A percentile compares a stretch with the other conserved stretches of the same genome.
These are phyloP conservation scores for Discostella pseudostelligera DNA, from an alignment of 108 stramenopile species.

Conservation along the genomic window DNA sequence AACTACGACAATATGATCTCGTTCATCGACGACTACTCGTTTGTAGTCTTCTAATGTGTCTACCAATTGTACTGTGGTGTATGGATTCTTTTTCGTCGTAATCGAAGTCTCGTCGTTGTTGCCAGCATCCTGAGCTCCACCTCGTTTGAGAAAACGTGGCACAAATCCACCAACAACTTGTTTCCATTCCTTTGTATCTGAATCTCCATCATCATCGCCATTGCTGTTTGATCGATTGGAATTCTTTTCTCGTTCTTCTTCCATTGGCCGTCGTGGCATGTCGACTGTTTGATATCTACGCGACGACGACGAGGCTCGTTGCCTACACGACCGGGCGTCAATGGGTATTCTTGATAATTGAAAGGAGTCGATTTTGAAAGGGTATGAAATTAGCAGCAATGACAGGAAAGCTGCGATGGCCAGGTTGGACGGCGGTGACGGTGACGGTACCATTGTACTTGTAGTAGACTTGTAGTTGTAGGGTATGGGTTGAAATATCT, in stretches of 20 bases:
- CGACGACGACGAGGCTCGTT: no score
- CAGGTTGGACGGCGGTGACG: no score
- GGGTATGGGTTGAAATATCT: no score
- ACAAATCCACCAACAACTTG: constrained; percentile 46
- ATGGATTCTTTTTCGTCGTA: neutral
- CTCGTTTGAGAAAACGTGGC: constrained; percentile 43
- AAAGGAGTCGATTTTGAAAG: neutral
- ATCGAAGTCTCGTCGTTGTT: neutral
- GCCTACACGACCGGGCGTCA: neutral
- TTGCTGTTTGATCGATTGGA: constrained; percentile 14
- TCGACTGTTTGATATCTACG: constrained; percentile 11
- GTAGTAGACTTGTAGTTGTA: no score
- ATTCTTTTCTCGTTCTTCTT: constrained; percentile 42
- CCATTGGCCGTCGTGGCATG: constrained; percentile 39
- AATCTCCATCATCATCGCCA: constrained; percentile 1
- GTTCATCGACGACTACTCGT: constrained; percentile 49
- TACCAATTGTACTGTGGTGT: constrained; percentile 35
- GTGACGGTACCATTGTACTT: no score
- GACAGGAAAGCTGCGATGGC: no score
- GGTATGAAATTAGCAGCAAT: no score
- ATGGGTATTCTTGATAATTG: neutral
- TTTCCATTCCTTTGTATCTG: constrained; percentile 38
- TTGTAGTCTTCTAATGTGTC: constrained; percentile 60
- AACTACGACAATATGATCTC: constrained; percentile 51
- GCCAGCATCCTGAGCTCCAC: no score